These are phyloP conservation scores for Mortierella sp. DNA, from an alignment of 371 early-diverging fungal species.

Conservation along the genomic window DNA sequence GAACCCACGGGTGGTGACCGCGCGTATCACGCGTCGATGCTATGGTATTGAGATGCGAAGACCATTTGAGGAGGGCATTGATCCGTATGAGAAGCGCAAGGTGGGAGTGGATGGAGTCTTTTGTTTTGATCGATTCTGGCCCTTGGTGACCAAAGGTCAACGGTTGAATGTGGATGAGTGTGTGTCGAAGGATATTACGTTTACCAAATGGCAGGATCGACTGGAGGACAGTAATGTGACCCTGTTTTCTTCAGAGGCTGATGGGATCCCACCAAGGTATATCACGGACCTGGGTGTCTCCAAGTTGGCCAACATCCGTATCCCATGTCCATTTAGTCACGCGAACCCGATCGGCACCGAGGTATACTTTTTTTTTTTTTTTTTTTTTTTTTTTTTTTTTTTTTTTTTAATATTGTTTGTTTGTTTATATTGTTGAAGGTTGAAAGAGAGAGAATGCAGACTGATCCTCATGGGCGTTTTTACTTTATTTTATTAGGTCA, in stretches of 20 bases:
- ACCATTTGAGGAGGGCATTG: slow-evolving; percentile 26
- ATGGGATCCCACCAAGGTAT: neutral
- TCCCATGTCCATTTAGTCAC: neutral
- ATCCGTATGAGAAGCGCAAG: slow-evolving; percentile 53
- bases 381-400: too few relatives aligned
- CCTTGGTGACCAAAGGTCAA: slow-evolving; percentile 19
- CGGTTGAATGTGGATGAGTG: slow-evolving; percentile 34
- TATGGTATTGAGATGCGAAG: slow-evolving; percentile 14
- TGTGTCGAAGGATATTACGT: slow-evolving; percentile 55
- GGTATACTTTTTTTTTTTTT: neutral
- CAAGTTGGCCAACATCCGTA: too few relatives aligned
- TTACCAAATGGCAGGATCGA: slow-evolving; percentile 36
- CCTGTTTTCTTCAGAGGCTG: neutral
- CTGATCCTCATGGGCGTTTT: too few relatives aligned
- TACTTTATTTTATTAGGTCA: too few relatives aligned
- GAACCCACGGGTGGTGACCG: slow-evolving; percentile 25
- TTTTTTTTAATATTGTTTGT: too few relatives aligned
- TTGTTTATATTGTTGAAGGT: too few relatives aligned
- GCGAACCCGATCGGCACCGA: neutral
- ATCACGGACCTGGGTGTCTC: too few relatives aligned
- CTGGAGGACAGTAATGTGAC: neutral
- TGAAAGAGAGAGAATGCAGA: too few relatives aligned
- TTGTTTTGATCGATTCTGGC: slow-evolving; percentile 24
- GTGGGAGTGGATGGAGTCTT: slow-evolving; percentile 6
- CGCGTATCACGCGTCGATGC: slow-evolving; percentile 32